Percentiles rank a stretch among this genome's conserved stretches.
phyloP scores from a whole-genome alignment of 495 filamentous ascomycete species.

The Friedmanniomyces simplex region DNA sequence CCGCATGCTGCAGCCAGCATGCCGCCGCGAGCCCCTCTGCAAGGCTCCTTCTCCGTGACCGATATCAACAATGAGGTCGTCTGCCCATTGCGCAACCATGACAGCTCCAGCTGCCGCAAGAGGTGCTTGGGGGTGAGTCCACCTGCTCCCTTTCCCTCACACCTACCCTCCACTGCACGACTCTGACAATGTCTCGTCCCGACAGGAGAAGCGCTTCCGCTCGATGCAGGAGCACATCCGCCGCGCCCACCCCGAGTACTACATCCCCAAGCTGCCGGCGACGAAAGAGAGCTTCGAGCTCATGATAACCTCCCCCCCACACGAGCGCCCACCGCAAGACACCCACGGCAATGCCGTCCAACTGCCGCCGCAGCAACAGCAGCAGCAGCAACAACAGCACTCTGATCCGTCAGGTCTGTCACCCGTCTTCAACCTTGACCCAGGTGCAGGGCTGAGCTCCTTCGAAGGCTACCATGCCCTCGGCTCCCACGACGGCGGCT shows the following conservation, averaged over 20 bases:
- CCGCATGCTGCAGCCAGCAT: slow-evolving; percentile 33
- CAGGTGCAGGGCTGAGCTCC: slow-evolving; percentile 4
- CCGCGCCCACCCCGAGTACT: slow-evolving; percentile 92
- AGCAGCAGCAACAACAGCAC: slow-evolving; percentile 7
- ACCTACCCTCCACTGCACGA: not conserved
- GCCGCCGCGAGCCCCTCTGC: slow-evolving; percentile 81
- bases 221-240: slow-evolving; percentile 99
- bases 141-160: slow-evolving; percentile 8
- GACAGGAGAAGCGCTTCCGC: slow-evolving; percentile 90
- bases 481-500: slow-evolving; percentile 27
- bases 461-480: slow-evolving; percentile 23
- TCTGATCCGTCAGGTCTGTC: slow-evolving; percentile 19
- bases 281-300: slow-evolving; percentile 96
- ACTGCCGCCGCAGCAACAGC: slow-evolving; percentile 24
- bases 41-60: slow-evolving; percentile 82
- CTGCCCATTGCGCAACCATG: slow-evolving; percentile 89
- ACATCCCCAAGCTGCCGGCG: slow-evolving; percentile 96
- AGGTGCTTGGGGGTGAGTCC: slow-evolving; percentile 86
- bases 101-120: slow-evolving; percentile 96
- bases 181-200: not conserved
- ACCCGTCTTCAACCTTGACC: slow-evolving; percentile 20
- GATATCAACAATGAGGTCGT: slow-evolving; percentile 93
- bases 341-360: slow-evolving; percentile 21
- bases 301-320: slow-evolving; percentile 85
- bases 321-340: slow-evolving; percentile 50